Conservation (phyloP, 164 flowering plant genomes). For the Liquidambar formosana region DNA sequence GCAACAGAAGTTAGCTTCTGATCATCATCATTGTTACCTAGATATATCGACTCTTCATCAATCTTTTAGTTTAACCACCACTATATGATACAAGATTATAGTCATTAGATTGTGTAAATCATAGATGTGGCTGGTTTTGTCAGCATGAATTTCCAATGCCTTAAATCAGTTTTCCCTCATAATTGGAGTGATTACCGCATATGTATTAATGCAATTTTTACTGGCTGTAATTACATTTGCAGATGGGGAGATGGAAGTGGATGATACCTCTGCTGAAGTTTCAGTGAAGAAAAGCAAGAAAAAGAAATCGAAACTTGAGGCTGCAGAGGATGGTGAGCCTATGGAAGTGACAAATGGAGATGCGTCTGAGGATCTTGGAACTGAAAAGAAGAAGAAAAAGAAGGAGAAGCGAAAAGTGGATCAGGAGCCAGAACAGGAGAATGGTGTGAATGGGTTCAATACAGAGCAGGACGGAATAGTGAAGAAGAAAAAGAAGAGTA, state of each 20-base stretch:
- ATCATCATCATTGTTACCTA: neutral
- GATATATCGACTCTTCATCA: neutral
- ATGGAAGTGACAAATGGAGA: slow-evolving; percentile 43
- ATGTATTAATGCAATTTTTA: neutral
- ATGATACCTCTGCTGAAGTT: slow-evolving; percentile 28
- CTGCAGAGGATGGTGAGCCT: slow-evolving; percentile 28
- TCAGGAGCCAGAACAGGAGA: slow-evolving; percentile 26
- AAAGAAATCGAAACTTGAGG: slow-evolving; percentile 47
- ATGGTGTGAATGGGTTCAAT: slow-evolving; percentile 32
- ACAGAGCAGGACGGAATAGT: slow-evolving; percentile 43
- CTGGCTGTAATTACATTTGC: slow-evolving; percentile 7
- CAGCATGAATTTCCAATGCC: neutral
- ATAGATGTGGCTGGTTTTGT: neutral
- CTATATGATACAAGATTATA: neutral
- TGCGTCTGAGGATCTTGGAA: slow-evolving; percentile 33
- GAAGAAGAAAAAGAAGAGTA: slow-evolving; percentile 75
- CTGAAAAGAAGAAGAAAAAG: slow-evolving; percentile 58
- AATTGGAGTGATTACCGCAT: neutral
- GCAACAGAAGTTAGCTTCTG: no score
- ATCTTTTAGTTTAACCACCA: neutral
- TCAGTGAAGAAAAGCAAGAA: slow-evolving; percentile 65
- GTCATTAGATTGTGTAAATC: neutral
- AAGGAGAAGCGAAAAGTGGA: slow-evolving; percentile 62
- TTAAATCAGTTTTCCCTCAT: neutral
- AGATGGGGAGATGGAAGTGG: slow-evolving; percentile 35